These are phyloP conservation scores for Penicillium aurantiogriseum DNA, from an alignment of 2,329 filamentous ascomycete species.

Conservation along the genomic window DNA sequence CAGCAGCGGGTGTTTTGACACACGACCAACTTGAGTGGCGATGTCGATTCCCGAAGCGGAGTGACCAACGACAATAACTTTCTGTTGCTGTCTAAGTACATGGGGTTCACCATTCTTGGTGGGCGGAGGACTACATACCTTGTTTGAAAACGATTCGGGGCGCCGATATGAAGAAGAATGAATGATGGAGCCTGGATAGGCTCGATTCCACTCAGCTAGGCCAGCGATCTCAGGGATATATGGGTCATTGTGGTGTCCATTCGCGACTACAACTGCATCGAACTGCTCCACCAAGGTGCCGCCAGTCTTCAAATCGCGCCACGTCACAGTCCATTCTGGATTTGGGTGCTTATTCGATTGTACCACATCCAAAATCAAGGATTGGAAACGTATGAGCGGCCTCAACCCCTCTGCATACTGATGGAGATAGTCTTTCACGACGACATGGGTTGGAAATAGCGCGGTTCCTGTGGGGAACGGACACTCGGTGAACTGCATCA, in stretches of 20 bases:
- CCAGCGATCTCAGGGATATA: conserved; percentile 7
- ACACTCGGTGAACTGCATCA: conserved; percentile 12
- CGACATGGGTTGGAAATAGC: conserved; percentile 6
- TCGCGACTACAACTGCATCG: conserved; percentile 11
- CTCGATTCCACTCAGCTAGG: conserved; percentile 3
- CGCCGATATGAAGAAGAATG: conserved; percentile 12
- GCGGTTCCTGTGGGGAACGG: conserved; percentile 1
- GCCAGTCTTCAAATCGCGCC: conserved; percentile 2
- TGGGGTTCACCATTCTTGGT: not conserved
- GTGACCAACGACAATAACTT: conserved; percentile 15
- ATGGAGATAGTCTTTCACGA: conserved; percentile 11
- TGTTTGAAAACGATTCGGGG: conserved; percentile 2
- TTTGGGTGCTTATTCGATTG: not conserved
- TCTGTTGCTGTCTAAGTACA: not conserved
- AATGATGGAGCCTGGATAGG: conserved; percentile 4
- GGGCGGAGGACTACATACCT: not conserved
- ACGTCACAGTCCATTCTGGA: conserved; percentile 8
- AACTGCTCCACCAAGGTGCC: not conserved
- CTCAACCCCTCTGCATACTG: conserved; percentile 10
- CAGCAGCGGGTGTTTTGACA: conserved; percentile 9
- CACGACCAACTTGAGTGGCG: conserved; percentile 6
- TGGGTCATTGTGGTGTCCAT: conserved; percentile 15
- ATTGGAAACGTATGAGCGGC: conserved; percentile 1
- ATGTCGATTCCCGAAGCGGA: conserved; percentile 16
- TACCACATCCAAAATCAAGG: conserved; percentile 3